Evolutionary conservation across 2,329 filamentous ascomycete genomes (phyloP).

Genomic region (Lachnellula cervina): DNA sequence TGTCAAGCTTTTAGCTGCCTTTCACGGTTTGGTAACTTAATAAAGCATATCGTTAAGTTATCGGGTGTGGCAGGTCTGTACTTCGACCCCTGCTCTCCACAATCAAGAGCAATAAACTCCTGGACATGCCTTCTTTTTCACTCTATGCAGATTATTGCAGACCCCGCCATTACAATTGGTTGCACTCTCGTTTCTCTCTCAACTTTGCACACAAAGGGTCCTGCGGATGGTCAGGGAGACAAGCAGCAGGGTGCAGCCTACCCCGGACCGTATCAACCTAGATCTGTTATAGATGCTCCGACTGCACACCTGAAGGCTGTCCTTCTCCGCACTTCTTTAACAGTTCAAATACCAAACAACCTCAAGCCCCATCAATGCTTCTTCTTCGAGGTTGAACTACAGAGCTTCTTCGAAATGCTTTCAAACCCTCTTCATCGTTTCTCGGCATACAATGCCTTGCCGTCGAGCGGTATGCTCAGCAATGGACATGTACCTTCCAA

Average conservation of each 20-base stretch:
- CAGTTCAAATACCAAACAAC: conserved; percentile 5
- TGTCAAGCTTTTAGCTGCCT: neutral
- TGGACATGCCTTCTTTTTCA: conserved; percentile 21
- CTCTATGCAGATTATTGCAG: conserved; percentile 23
- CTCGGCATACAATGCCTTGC: conserved; percentile 54
- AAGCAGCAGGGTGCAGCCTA: conserved; percentile 4
- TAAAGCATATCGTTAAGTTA: conserved; percentile 2
- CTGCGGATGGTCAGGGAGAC: conserved; percentile 27
- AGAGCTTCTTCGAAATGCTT: conserved; percentile 45
- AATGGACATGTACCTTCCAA: conserved; percentile 49
- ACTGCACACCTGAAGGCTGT: conserved; percentile 11
- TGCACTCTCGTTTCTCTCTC: conserved; percentile 18
- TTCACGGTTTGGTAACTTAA: neutral
- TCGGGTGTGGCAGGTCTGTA: neutral
- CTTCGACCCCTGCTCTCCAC: conserved; percentile 16
- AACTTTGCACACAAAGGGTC: conserved; percentile 21
- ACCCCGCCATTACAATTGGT: conserved; percentile 30
- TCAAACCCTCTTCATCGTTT: conserved; percentile 61
- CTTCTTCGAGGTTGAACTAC: conserved; percentile 7
- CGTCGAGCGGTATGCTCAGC: conserved; percentile 51
- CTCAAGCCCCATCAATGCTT: conserved; percentile 11
- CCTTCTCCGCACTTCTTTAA: conserved; percentile 20
- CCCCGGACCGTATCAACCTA: conserved; percentile 20
- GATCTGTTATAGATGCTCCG: conserved; percentile 26
- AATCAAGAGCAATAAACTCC: conserved; percentile 24